Conservation (phyloP, 2,329 filamentous ascomycete genomes). For the Thelonectria olida region DNA sequence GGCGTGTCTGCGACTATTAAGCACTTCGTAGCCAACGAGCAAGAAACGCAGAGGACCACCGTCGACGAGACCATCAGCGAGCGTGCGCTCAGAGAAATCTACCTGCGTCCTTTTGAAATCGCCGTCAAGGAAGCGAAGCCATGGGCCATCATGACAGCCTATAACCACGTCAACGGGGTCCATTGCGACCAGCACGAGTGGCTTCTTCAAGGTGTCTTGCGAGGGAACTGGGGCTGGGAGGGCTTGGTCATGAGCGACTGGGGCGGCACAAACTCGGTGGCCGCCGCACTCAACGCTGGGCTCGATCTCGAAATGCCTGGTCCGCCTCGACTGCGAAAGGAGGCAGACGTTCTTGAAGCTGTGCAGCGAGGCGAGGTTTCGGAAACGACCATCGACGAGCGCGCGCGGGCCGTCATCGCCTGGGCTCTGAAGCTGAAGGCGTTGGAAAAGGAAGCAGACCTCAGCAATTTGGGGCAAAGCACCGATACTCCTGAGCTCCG, state of each 20-base stretch:
- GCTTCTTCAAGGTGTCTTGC: conserved; percentile 40
- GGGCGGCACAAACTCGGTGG: conserved; percentile 39
- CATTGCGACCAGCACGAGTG: conserved; percentile 32
- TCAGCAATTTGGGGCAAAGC: conserved; percentile 21
- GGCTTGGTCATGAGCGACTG: conserved; percentile 30
- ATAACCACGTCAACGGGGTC: conserved; percentile 50
- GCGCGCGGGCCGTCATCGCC: not conserved
- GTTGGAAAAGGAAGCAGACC: conserved; percentile 20
- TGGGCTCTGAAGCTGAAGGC: conserved; percentile 15
- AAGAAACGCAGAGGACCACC: conserved; percentile 23
- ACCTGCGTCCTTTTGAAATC: conserved; percentile 49
- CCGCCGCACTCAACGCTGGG: conserved; percentile 34
- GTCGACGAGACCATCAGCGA: conserved; percentile 22
- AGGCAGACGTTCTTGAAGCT: conserved; percentile 1
- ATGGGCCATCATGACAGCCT: conserved; percentile 42
- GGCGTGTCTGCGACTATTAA: conserved; percentile 47
- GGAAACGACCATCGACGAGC: conserved; percentile 13
- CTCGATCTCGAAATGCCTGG: conserved; percentile 46
- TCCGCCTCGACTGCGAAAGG: conserved; percentile 31
- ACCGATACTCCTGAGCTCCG: conserved; percentile 38
- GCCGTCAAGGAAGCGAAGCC: conserved; percentile 46
- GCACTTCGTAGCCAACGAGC: conserved; percentile 52
- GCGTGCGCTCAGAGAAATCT: conserved; percentile 28
- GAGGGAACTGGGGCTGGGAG: conserved; percentile 52
- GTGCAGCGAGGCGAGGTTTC: conserved; percentile 14